phyloP scores from a whole-genome alignment of 2,329 filamentous ascomycete genomes.

The Pseudogymnoascus sp. region DNA sequence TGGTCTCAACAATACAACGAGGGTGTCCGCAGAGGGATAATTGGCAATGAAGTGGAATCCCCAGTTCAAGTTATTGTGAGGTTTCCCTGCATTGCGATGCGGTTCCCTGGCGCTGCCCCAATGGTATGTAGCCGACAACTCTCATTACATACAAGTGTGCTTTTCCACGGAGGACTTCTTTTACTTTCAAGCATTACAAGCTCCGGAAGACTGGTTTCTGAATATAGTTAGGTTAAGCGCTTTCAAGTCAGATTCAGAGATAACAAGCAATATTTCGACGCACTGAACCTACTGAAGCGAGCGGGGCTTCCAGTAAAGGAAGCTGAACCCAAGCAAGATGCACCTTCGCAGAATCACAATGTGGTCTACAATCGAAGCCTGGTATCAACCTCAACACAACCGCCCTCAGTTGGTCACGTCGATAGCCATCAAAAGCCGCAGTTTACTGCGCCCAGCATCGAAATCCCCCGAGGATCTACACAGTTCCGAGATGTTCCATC shows the following conservation, averaged over 20 bases:
- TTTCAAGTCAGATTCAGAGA: constrained; percentile 38
- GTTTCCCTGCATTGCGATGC: constrained; percentile 29
- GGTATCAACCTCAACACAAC: background rate
- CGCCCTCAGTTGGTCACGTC: background rate
- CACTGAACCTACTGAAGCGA: constrained; percentile 23
- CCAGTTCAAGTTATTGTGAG: constrained; percentile 29
- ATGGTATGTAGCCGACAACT: constrained; percentile 19
- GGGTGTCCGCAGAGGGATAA: background rate
- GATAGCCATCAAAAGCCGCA: background rate
- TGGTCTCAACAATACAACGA: constrained; percentile 17
- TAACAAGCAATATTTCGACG: constrained; percentile 29
- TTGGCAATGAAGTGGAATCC: constrained; percentile 15
- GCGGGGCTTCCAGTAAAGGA: constrained; percentile 30
- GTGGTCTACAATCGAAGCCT: background rate
- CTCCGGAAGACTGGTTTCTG: background rate
- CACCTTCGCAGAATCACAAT: background rate
- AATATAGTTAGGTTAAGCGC: constrained; percentile 32
- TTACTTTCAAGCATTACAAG: background rate
- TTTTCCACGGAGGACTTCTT: background rate
- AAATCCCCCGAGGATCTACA: background rate
- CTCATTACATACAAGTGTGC: constrained; percentile 16
- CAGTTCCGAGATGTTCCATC: background rate
- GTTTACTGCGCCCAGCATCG: background rate
- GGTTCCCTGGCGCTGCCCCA: constrained; percentile 25
- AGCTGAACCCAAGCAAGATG: constrained; percentile 10